These are phyloP conservation scores for Mollisia scopiformis DNA, from an alignment of 2,329 filamentous ascomycete species.

Conservation along the genomic window DNA sequence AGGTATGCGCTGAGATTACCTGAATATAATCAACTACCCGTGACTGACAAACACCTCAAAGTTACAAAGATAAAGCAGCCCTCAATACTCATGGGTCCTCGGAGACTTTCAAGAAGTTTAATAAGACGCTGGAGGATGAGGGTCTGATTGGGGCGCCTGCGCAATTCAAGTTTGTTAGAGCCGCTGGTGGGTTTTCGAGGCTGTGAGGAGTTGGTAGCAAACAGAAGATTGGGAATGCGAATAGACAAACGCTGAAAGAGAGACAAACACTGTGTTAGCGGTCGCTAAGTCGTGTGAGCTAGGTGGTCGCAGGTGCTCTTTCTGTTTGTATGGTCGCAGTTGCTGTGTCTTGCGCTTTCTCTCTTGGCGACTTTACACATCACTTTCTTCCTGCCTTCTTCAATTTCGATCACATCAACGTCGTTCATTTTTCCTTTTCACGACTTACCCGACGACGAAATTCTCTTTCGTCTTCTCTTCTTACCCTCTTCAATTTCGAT, in stretches of 20 bases:
- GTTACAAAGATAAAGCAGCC: constrained; percentile 34
- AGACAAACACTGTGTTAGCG: too few relatives aligned
- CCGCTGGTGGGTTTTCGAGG: constrained; percentile 32
- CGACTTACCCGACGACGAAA: too few relatives aligned
- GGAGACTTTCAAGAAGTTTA: constrained; percentile 24
- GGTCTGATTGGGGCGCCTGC: constrained; percentile 26
- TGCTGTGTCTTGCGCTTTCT: too few relatives aligned
- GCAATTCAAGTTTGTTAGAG: constrained; percentile 32
- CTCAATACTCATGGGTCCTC: constrained; percentile 28
- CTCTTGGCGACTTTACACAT: too few relatives aligned
- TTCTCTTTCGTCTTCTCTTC: too few relatives aligned
- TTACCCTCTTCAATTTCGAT: neutral
- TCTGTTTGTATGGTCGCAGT: too few relatives aligned
- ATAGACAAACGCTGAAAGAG: too few relatives aligned
- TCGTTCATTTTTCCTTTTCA: neutral
- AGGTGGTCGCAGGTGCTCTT: too few relatives aligned
- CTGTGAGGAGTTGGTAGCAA: too few relatives aligned
- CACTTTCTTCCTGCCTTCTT: too few relatives aligned
- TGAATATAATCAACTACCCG: neutral
- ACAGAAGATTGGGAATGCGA: too few relatives aligned
- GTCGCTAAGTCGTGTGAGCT: too few relatives aligned
- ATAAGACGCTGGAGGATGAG: constrained; percentile 29
- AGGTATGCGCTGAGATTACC: constrained; percentile 17
- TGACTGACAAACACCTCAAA: constrained; percentile 20
- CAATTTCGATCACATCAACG: neutral